Conservation (phyloP, 139 green algal genomes). For the Mesotaenium endlicherianum region DNA sequence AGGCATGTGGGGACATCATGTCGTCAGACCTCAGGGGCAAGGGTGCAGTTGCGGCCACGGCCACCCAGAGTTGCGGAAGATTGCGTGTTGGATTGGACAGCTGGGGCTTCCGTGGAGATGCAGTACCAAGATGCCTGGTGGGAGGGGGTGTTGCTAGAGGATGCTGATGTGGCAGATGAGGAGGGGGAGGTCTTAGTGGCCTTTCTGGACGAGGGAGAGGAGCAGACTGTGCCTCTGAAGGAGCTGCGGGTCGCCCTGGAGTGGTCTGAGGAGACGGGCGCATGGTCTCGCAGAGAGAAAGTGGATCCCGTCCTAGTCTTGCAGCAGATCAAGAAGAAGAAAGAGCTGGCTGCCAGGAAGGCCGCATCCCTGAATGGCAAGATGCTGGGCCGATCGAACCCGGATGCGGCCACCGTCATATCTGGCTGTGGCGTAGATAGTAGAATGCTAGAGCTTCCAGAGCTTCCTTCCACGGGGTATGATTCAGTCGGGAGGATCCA, state of each 20-base stretch:
- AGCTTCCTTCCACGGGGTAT: too few relatives aligned
- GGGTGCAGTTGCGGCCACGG: constrained; percentile 2
- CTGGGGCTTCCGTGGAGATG: constrained; percentile 26
- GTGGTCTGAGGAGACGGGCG: constrained; percentile 22
- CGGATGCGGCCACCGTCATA: too few relatives aligned
- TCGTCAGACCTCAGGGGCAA: neutral
- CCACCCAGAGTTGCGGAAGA: neutral
- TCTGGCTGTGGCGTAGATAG: too few relatives aligned
- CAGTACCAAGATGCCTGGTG: constrained; percentile 34
- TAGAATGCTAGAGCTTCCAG: too few relatives aligned
- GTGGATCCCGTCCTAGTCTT: too few relatives aligned
- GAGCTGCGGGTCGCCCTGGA: constrained; percentile 20
- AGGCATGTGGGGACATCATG: neutral
- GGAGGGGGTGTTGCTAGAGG: constrained; percentile 34
- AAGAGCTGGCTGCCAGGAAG: too few relatives aligned
- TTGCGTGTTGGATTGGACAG: neutral
- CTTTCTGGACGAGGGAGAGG: constrained; percentile 20
- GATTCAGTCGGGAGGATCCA: too few relatives aligned
- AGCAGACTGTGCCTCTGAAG: constrained; percentile 5
- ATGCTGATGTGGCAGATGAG: constrained; percentile 4
- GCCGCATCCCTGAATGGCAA: too few relatives aligned
- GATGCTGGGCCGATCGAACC: too few relatives aligned
- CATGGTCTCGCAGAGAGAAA: too few relatives aligned
- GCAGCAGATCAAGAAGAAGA: too few relatives aligned
- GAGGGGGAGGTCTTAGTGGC: neutral